Evolutionary conservation across 2,329 filamentous ascomycete species (phyloP).

Genomic region (Zasmidium angulare): DNA sequence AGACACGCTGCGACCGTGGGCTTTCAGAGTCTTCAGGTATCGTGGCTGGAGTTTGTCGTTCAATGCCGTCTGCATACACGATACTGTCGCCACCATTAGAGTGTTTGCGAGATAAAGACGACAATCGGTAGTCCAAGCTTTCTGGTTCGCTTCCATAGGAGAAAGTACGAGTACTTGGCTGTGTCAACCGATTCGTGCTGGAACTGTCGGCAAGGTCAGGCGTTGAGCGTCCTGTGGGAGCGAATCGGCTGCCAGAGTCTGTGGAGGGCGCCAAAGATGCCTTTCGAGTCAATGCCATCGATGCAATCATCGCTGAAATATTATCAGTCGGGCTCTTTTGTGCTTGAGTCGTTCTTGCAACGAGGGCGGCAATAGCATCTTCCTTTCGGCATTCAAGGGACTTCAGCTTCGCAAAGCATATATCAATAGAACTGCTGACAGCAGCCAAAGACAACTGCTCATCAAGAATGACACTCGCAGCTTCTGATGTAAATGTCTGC

Average conservation of each 20-base stretch:
- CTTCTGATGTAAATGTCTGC: constrained; percentile 25
- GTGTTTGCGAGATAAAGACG: constrained; percentile 9
- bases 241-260: constrained; percentile 8
- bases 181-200: constrained; percentile 10
- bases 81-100: constrained; percentile 2
- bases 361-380: constrained; percentile 25
- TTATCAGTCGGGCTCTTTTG: constrained; percentile 16
- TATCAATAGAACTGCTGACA: constrained; percentile 35
- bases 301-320: constrained; percentile 21
- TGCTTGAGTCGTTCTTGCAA: constrained; percentile 17
- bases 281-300: constrained; percentile 14
- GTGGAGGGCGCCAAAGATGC: constrained; percentile 1
- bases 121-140: constrained; percentile 9
- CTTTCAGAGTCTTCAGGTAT: constrained; percentile 17
- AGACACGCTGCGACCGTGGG: constrained; percentile 2
- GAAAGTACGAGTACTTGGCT: constrained; percentile 11
- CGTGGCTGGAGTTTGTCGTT: constrained; percentile 13
- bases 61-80: constrained; percentile 3
- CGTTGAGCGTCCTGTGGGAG: constrained; percentile 20
- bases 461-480: constrained; percentile 29
- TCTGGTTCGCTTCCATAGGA: constrained; percentile 18
- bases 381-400: constrained; percentile 33
- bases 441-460: constrained; percentile 33
- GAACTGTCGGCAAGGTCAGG: constrained; percentile 12
- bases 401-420: constrained; percentile 35